Evolutionary conservation across 1,139 yeast species (phyloP).

Genomic region (Blastobotrys malaysiensis): DNA sequence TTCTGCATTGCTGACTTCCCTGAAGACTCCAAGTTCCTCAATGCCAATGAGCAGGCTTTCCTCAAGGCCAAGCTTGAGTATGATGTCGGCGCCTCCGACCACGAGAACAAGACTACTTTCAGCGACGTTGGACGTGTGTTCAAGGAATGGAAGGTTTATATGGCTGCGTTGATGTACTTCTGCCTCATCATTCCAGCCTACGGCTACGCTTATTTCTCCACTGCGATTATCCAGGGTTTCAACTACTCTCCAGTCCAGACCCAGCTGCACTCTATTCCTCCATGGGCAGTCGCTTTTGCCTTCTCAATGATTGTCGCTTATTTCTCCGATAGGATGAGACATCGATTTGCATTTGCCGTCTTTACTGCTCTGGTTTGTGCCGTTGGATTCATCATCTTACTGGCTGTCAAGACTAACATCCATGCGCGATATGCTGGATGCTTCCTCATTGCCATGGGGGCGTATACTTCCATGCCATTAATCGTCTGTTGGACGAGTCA

Average conservation of each 20-base stretch:
- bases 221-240: conserved; percentile 52
- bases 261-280: conserved; percentile 64
- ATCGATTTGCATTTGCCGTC: conserved; percentile 47
- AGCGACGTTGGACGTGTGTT: conserved; percentile 32
- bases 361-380: conserved; percentile 42
- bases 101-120: conserved; percentile 30
- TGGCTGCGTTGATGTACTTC: conserved; percentile 57
- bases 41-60: conserved; percentile 38
- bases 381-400: conserved; percentile 51
- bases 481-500: conserved; percentile 69
- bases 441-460: conserved; percentile 60
- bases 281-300: conserved; percentile 64
- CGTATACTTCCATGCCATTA: conserved; percentile 70
- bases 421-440: conserved; percentile 62
- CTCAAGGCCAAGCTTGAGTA: conserved; percentile 42
- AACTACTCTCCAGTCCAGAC: conserved; percentile 59
- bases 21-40: conserved; percentile 48
- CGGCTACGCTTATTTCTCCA: conserved; percentile 68
- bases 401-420: conserved; percentile 29
- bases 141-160: conserved; percentile 43
- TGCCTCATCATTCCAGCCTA: conserved; percentile 62
- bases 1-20: conserved; percentile 72
- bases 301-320: conserved; percentile 37
- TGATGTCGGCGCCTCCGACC: conserved; percentile 38
- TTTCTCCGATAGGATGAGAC: conserved; percentile 39